Base-by-base conservation (phyloP, 352 stramenopile species). In the Aphanomyces euteiches region DNA sequence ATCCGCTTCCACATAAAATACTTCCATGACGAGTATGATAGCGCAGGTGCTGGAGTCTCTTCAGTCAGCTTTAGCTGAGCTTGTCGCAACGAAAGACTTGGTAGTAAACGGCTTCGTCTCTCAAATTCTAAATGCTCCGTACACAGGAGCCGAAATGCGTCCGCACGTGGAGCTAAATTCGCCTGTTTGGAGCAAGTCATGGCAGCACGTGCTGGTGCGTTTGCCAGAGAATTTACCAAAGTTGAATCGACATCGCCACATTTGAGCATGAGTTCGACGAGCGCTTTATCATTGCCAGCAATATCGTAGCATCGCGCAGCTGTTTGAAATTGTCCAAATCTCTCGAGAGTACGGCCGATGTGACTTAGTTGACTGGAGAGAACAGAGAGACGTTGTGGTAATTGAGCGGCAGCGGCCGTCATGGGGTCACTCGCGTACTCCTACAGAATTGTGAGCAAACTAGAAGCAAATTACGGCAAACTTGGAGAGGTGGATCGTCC, bases 271-370 rank as follows among this genome's bases (percentile, higher is more conserved):
- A 92, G 76, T 3, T 79, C 77, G 10, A 92, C 37, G 2, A 94
- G 77, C 13, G 78, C 79, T 3, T 85, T 39, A 41, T 94, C 85
- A 47, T 92, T 83, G 37, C 87, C 85, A 36, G 83, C 86, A 1
- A 91, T 36, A 66, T 93, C 87, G 34, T 90, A 74, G 47, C 82
- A 93, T 41, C 82, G 81, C 19, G 86, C 56, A 2, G 83, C 81
- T 60, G 87, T 75, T 28, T 85, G 74, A 0, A 73, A 72, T 47
- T 93, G 82, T 1, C 85, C 84, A 50, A 92, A 56, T 10, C 64
- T 76, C 28, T 81, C 75, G 17, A 94, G 78, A 15, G 87, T 76
- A 12, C 19, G 19, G 0, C 72, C 83, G 13, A 94, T 72, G 7
- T 75, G 67, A n/a, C 65, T 75, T 1, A 70, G 47, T n/a, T 41